A percentile compares a stretch with the other conserved stretches of the same genome.
These are phyloP conservation scores for Mallotus repandus DNA, from an alignment of 441 rosid species.

Conservation along the genomic window DNA sequence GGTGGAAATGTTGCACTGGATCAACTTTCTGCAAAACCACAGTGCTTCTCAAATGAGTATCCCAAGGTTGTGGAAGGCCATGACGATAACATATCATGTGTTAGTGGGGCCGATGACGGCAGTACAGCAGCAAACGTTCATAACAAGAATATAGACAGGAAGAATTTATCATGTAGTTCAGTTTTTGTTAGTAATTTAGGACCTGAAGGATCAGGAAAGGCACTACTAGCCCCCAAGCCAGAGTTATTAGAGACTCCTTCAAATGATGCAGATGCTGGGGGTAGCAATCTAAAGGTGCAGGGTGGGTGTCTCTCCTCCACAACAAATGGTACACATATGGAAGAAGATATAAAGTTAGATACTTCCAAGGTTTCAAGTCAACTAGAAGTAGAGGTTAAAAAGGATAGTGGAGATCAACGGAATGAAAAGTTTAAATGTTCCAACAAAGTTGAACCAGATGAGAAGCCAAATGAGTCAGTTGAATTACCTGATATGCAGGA, in stretches of 20 bases:
- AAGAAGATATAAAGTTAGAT: conserved; percentile 27
- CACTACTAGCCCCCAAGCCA: conserved; percentile 33
- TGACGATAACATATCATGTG: conserved; percentile 57
- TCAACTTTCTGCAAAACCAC: conserved; percentile 35
- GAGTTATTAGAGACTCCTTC: conserved; percentile 34
- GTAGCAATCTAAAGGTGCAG: conserved; percentile 34
- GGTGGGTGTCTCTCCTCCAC: conserved; percentile 16
- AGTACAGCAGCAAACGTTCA: conserved; percentile 30
- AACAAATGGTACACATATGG: conserved; percentile 18
- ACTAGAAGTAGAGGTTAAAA: conserved; percentile 35
- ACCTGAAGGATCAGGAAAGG: conserved; percentile 37
- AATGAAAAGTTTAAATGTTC: conserved; percentile 37
- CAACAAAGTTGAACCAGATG: conserved; percentile 39
- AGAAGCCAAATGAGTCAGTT: conserved; percentile 37
- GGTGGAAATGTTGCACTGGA: conserved; percentile 33
- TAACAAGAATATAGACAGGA: conserved; percentile 38
- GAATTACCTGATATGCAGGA: conserved; percentile 42
- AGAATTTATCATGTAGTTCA: conserved; percentile 44
- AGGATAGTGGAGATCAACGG: conserved; percentile 32
- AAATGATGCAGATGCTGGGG: conserved; percentile 36
- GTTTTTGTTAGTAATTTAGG: conserved; percentile 47
- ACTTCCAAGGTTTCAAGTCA: conserved; percentile 30
- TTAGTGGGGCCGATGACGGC: conserved; percentile 39
- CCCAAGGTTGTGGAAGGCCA: conserved; percentile 50
- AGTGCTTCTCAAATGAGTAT: conserved; percentile 35